Base-by-base conservation (phyloP, 352 stramenopile species). In the Phytopythium sindhum region DNA sequence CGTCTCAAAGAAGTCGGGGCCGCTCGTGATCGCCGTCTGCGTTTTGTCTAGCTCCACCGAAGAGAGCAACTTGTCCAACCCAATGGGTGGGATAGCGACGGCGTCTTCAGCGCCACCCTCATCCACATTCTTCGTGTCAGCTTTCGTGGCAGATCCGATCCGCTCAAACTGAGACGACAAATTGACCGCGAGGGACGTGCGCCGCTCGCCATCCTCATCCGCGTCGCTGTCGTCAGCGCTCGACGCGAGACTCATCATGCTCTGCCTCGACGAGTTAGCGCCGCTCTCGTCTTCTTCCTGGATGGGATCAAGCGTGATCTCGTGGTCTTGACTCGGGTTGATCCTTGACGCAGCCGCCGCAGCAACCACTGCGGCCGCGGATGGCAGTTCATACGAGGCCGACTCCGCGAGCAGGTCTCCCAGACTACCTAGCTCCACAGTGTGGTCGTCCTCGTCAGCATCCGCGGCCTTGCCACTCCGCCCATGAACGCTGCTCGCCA, bases 181-280 rank as follows among this genome's bases (percentile, higher is more conserved):
- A 48, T 94, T 96, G 26, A 94, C 78, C 1, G 87, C 73, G 0
- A 96, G 57, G 17, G 83, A 90, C 53, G 86, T 75, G 0, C 80
- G 73, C 12, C 69, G 73, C 24, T 69, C 57, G 54, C 26, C 54
- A 28, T 72, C 59, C 61, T 88, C 80, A 50, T 91, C 84, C 4
- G 64, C 66, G 52, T 93, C 84, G 29, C 77, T 89, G 5, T 88
- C 75, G 8, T 87, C 69, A 1, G 71, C 70, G 15, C 73, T 78
- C 14, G 69, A 85, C 12, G 86, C 84, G 23, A 93, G 67, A n/a
- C 84, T 91, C 77, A 95, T 92, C 65, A 75, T 72, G 61, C 86
- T 95, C n/a, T 84, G 78, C 15, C 64, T 73, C 21, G 70, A 82
- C 33, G 81, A 89, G 33, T 66, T 75, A 1, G 63, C 69, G 35